Conservation (phyloP, 257 asterid species). For the Ballota nigra region DNA sequence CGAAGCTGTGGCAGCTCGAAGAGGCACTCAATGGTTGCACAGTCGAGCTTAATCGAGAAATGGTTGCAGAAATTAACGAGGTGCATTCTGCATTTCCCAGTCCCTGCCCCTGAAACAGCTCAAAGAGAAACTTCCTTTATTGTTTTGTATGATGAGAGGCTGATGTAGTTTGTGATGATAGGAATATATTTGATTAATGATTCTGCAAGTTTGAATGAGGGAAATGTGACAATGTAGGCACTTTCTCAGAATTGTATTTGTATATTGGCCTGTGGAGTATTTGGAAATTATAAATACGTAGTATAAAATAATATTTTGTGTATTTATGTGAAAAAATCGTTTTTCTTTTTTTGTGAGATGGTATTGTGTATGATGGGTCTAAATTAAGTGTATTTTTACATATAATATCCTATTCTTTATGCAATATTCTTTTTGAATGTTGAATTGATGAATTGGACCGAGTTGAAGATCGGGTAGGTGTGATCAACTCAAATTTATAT, state of each 20-base stretch:
- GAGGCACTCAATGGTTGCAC: constrained; percentile 62
- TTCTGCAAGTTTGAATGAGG: neutral
- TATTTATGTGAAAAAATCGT: no score
- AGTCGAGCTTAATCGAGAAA: constrained; percentile 54
- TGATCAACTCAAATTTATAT: no score
- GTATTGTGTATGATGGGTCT: no score
- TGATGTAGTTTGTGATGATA: constrained; percentile 4
- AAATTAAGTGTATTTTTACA: no score
- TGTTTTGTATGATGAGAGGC: neutral
- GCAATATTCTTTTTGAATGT: no score
- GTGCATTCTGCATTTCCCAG: constrained; percentile 61
- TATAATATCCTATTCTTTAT: no score
- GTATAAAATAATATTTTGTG: no score
- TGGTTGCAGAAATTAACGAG: constrained; percentile 53
- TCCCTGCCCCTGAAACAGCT: constrained; percentile 58
- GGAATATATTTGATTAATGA: no score
- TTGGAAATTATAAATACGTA: no score
- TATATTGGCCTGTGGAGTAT: neutral
- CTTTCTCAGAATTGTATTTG: neutral
- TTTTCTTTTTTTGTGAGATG: no score
- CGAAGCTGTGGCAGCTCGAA: constrained; percentile 76
- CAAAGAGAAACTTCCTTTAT: neutral
- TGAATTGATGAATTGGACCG: no score
- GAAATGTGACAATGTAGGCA: neutral
- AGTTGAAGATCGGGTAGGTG: no score